Evolutionary conservation across 1,284 basidiomycete species (phyloP).

Genomic region (Ustilago shanxiensis): DNA sequence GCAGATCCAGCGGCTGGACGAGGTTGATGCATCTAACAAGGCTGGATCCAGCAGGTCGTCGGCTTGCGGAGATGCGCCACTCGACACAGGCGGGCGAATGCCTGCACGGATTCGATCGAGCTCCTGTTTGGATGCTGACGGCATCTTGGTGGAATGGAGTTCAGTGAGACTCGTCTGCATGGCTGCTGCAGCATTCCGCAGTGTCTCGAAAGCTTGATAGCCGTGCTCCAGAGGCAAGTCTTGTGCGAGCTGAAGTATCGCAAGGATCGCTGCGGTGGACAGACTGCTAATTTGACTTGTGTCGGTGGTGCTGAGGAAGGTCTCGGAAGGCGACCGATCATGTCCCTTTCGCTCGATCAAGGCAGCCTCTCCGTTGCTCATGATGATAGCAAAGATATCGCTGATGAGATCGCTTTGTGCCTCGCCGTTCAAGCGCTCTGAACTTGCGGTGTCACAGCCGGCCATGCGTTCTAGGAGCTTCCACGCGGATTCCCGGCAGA

Average conservation of each 20-base stretch:
- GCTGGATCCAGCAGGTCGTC: conserved; percentile 7
- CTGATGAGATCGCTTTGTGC: conserved; percentile 30
- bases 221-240: conserved; percentile 19
- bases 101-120: conserved; percentile 29
- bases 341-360: conserved; percentile 10
- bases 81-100: conserved; percentile 3
- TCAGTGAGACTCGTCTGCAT: not conserved
- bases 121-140: conserved; percentile 16
- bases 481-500: conserved; percentile 24
- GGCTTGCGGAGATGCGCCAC: not conserved
- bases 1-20: conserved; percentile 79
- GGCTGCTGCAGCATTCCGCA: conserved; percentile 20
- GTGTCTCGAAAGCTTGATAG: conserved; percentile 25
- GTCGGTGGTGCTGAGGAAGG: conserved; percentile 13
- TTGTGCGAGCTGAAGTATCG: conserved; percentile 16
- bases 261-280: conserved; percentile 20
- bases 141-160: conserved; percentile 2
- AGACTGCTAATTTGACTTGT: conserved; percentile 14
- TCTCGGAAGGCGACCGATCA: not conserved
- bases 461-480: conserved; percentile 32
- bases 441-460: not conserved
- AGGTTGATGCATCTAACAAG: conserved; percentile 55
- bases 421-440: conserved; percentile 3
- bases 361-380: conserved; percentile 8
- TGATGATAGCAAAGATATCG: conserved; percentile 33